Percentiles rank a stretch among this genome's conserved stretches.
These are phyloP conservation scores for Arabidopsis lyrata DNA, from an alignment of 441 rosid genomes.

Conservation along the genomic window DNA sequence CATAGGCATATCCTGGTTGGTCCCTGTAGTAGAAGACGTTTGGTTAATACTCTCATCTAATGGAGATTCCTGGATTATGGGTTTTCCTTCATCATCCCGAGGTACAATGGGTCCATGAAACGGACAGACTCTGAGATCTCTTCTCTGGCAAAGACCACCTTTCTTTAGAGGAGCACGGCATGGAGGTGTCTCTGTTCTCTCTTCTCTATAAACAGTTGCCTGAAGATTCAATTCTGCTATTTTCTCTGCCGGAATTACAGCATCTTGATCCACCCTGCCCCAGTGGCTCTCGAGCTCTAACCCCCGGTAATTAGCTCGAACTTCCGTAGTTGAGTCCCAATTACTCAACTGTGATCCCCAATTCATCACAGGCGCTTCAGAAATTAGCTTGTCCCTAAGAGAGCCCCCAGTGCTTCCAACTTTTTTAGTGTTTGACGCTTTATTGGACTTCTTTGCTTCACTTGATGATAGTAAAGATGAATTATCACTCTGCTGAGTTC, in stretches of 20 bases:
- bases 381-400: conserved; percentile 62
- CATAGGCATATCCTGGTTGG: conserved; percentile 44
- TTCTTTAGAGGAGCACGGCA: conserved; percentile 78
- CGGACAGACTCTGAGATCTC: conserved; percentile 81
- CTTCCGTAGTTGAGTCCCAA: conserved; percentile 75
- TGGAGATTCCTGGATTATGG: conserved; percentile 48
- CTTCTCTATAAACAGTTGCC: conserved; percentile 77
- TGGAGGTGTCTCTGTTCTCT: conserved; percentile 62
- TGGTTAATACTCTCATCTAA: conserved; percentile 21
- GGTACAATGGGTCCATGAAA: conserved; percentile 89
- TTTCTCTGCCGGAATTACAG: conserved; percentile 89
- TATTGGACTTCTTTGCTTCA: conserved; percentile 32
- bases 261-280: conserved; percentile 93
- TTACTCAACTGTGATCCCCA: conserved; percentile 76
- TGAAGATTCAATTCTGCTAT: conserved; percentile 78
- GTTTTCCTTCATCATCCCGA: conserved; percentile 73
- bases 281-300: conserved; percentile 88
- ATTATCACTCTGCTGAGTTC: conserved; percentile 28
- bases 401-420: conserved; percentile 45
- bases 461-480: conserved; percentile 40
- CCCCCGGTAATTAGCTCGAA: conserved; percentile 82
- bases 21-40: conserved; percentile 46
- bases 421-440: conserved; percentile 24
- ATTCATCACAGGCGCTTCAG: conserved; percentile 74
- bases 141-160: conserved; percentile 88